Evolutionary conservation across 495 filamentous ascomycete species (phyloP), one percentile per base, ranked within the genome.

Genomic region (Aspergillus homomorphus): DNA sequence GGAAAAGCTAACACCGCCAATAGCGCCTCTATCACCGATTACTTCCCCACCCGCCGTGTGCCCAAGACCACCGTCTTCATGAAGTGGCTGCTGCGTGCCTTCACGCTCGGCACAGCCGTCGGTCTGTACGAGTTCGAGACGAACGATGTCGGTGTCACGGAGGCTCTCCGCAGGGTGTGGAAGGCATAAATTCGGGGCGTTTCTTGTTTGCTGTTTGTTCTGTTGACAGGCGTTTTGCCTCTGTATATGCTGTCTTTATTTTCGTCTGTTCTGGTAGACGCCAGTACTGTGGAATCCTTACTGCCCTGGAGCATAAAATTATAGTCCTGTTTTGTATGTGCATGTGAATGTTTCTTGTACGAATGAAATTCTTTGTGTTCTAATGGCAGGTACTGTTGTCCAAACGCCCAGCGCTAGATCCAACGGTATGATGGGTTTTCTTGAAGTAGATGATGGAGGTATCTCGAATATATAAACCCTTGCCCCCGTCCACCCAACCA

Each of bases 111-210:
- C 51, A 93, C 94, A 42, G 90, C 87, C 23, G 78, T 96, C 62
- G 93, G 92, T 50, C 81, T 97, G 57, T 98, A 98, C 76, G 92
- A 96, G 79, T 97, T 98, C 70, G 92, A 98, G 86, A 98, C 94
- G n/a, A 97, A 96, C 69, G 94, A 98, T 66, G 91, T 98, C 42
- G 94, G 94, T 53, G 67, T 98, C 56, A 96, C 91, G 16, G 92
- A 96, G 80, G 87, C 87, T 26, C 78, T 95, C 59, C 90, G 88
- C 82, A 82, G 88, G 62, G 79, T 96, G 63, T 96, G 92, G 92
- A 87, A 79, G 60, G 92, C 92, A 66, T 79, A 76, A 62, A 73
- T 64, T 63, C 49, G 61, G 63, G 59, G 54, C 67, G 56, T 63
- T 64, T 52, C 38, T 51, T 58, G 42, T 57, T 54, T 45, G 56